Evolutionary conservation across 306 rosid genomes (phyloP).

Genomic region (Rosa chinensis): DNA sequence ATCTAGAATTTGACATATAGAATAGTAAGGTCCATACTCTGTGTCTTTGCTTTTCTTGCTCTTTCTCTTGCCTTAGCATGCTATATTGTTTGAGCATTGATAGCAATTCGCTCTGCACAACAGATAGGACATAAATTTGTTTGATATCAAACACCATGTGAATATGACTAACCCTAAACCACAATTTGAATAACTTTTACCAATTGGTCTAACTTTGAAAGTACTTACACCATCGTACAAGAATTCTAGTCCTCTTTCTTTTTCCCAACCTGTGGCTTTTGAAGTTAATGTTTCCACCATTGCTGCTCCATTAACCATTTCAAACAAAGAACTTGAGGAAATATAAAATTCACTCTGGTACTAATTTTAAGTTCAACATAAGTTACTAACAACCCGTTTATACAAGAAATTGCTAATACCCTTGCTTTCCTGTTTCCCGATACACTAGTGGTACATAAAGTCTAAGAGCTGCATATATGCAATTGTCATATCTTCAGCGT

Average conservation of each 20-base stretch:
- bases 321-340: not conserved
- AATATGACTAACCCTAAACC: not conserved
- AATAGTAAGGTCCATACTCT: slow-evolving; percentile 39
- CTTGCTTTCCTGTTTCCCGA: not conserved
- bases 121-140: not conserved
- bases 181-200: not conserved
- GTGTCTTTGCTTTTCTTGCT: slow-evolving; percentile 62
- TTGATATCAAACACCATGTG: not conserved
- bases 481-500: not conserved
- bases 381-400: not conserved
- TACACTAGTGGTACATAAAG: not conserved
- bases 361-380: not conserved
- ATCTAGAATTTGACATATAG: not conserved
- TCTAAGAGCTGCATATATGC: not conserved
- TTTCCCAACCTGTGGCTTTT: slow-evolving; percentile 70
- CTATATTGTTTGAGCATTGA: slow-evolving; percentile 58
- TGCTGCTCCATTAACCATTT: slow-evolving; percentile 38
- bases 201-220: not conserved
- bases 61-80: slow-evolving; percentile 62
- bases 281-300: slow-evolving; percentile 60
- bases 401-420: not conserved
- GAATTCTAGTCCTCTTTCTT: slow-evolving; percentile 60
- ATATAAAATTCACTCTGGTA: not conserved
- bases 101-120: slow-evolving; percentile 49
- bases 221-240: slow-evolving; percentile 65